Conservation (phyloP, 768 basidiomycete species). For the Mycena belliarum region DNA sequence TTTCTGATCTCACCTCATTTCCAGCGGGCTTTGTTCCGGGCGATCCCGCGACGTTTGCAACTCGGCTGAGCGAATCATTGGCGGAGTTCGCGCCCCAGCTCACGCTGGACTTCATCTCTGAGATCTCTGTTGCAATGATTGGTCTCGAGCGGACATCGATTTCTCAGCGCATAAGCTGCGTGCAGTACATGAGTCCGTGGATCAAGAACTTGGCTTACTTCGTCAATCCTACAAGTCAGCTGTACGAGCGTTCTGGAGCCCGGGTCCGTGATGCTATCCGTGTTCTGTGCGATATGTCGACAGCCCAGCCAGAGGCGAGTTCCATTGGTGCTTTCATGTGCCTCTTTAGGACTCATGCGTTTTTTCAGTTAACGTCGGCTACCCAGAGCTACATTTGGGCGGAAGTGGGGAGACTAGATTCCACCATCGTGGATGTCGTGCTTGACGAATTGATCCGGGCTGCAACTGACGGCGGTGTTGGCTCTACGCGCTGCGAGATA, state of each 20-base stretch:
- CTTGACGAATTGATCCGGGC: conserved; percentile 80
- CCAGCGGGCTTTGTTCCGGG: conserved; percentile 65
- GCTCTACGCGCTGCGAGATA: conserved; percentile 71
- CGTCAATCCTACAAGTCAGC: conserved; percentile 63
- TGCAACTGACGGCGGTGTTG: conserved; percentile 82
- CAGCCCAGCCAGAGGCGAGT: conserved; percentile 68
- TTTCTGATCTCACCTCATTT: not conserved
- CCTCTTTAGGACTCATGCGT: not conserved
- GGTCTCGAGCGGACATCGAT: conserved; percentile 41
- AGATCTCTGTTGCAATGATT: conserved; percentile 72
- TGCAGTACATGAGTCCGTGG: conserved; percentile 89
- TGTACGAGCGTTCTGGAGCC: conserved; percentile 73
- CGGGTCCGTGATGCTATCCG: conserved; percentile 81
- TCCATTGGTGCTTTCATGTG: not conserved
- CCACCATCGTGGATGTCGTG: conserved; percentile 65
- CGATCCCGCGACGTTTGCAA: conserved; percentile 61
- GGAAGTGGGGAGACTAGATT: conserved; percentile 72
- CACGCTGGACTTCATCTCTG: conserved; percentile 87
- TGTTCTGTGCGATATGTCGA: conserved; percentile 73
- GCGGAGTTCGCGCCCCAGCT: conserved; percentile 77
- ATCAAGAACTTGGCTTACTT: conserved; percentile 77
- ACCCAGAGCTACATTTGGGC: conserved; percentile 79
- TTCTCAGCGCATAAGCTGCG: conserved; percentile 66
- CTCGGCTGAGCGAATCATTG: conserved; percentile 68
- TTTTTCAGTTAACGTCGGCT: conserved; percentile 57